These are phyloP conservation scores for Herpetomonas samuelpessoai DNA, from an alignment of 208 protist genomes.

Conservation along the genomic window DNA sequence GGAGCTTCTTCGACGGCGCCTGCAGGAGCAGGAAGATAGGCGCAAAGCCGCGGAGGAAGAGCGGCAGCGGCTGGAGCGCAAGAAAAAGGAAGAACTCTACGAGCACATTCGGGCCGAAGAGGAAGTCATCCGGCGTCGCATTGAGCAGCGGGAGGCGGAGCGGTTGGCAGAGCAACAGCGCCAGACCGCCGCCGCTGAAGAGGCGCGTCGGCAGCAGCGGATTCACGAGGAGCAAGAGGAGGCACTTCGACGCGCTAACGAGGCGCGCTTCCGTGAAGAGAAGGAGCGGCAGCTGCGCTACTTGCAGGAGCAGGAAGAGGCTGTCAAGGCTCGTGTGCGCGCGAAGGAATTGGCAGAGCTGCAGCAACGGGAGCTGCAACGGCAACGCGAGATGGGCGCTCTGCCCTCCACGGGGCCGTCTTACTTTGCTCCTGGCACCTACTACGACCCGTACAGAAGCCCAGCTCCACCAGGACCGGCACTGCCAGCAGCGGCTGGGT, in stretches of 20 bases:
- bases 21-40: constrained; percentile 43
- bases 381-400: constrained; percentile 3
- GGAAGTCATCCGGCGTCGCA: constrained; percentile 47
- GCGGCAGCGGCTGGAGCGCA: constrained; percentile 20
- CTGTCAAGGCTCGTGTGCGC: constrained; percentile 39
- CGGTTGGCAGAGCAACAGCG: constrained; percentile 14
- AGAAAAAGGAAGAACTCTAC: constrained; percentile 42
- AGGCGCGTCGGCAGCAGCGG: not conserved
- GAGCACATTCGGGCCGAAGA: constrained; percentile 72
- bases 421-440: constrained; percentile 2
- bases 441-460: not conserved
- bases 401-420: not conserved
- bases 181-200: constrained; percentile 13
- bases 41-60: constrained; percentile 38
- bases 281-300: constrained; percentile 34
- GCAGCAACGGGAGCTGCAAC: constrained; percentile 18
- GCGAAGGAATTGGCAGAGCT: constrained; percentile 52
- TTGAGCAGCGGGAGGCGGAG: constrained; percentile 35
- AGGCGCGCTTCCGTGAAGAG: constrained; percentile 19
- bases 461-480: not conserved
- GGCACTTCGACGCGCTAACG: constrained; percentile 31
- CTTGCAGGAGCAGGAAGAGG: constrained; percentile 56
- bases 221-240: constrained; percentile 34
- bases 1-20: constrained; percentile 49
- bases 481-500: not conserved